A percentile compares a stretch with the other conserved stretches of the same genome.
Evolutionary conservation across 768 basidiomycete species (phyloP).

Genomic region (Hygrophorus russula): DNA sequence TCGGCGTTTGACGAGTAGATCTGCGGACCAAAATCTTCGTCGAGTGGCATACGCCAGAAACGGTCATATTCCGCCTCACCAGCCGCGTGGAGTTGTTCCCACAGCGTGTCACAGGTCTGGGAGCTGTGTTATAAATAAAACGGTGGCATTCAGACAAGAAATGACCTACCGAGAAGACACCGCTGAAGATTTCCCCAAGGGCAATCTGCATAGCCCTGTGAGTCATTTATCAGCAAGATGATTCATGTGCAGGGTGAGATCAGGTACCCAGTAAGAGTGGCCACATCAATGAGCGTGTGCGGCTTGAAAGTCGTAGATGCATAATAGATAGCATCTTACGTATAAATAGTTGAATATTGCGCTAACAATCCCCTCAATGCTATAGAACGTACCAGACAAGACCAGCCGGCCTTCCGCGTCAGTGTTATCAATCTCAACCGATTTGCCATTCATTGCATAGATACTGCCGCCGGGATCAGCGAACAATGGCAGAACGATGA

Average conservation of each 20-base stretch:
- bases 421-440: slow-evolving; percentile 80
- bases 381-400: slow-evolving; percentile 42
- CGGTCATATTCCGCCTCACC: slow-evolving; percentile 69
- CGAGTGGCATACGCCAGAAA: slow-evolving; percentile 87
- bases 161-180: slow-evolving; percentile 58
- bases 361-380: neutral
- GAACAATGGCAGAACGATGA: neutral
- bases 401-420: slow-evolving; percentile 77
- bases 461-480: slow-evolving; percentile 28
- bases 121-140: slow-evolving; percentile 7
- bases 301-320: slow-evolving; percentile 67
- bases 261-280: slow-evolving; percentile 70
- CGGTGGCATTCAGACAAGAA: slow-evolving; percentile 11
- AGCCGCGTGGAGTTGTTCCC: slow-evolving; percentile 55
- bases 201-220: slow-evolving; percentile 59
- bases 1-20: slow-evolving; percentile 74
- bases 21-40: slow-evolving; percentile 69
- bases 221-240: neutral
- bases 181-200: slow-evolving; percentile 66
- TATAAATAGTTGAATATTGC: neutral
- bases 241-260: neutral
- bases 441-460: slow-evolving; percentile 84
- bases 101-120: slow-evolving; percentile 49
- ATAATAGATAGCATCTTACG: slow-evolving; percentile 73
- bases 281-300: slow-evolving; percentile 77